Percentiles rank a stretch among this genome's conserved stretches.
phyloP scores from a whole-genome alignment of 2,329 filamentous ascomycete species.

The Claviceps cyperi region DNA sequence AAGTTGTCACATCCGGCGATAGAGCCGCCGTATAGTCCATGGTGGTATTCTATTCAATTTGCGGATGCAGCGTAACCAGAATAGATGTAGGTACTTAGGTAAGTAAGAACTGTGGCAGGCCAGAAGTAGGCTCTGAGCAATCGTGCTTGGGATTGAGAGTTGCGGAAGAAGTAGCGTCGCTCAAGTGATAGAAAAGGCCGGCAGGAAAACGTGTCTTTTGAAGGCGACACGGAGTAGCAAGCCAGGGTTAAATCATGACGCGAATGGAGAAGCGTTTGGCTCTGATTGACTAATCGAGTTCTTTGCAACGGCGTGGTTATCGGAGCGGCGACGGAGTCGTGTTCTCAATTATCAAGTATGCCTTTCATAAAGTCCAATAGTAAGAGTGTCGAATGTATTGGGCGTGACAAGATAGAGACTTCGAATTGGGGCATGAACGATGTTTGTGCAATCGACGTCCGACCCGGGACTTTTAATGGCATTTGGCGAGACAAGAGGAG shows the following conservation, averaged over 20 bases:
- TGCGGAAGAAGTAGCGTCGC: not conserved
- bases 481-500: constrained; percentile 3
- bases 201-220: not conserved
- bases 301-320: too few species aligned
- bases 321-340: too few species aligned
- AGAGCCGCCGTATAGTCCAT: constrained; percentile 5
- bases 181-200: not conserved
- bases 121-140: not conserved
- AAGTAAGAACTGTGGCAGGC: not conserved
- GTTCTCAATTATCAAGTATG: not conserved
- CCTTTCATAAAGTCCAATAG: not conserved
- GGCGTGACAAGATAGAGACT: not conserved
- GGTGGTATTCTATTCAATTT: not conserved
- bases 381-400: not conserved
- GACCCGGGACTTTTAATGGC: not conserved
- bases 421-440: not conserved
- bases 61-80: not conserved
- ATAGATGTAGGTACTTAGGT: not conserved
- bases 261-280: not conserved
- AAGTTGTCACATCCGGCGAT: constrained; percentile 14
- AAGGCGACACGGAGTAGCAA: not conserved
- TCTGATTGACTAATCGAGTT: not conserved
- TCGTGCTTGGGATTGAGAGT: not conserved
- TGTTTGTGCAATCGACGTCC: not conserved
- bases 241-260: not conserved